These are phyloP conservation scores for Penicillium capsulatum DNA, from an alignment of 2,329 filamentous ascomycete genomes.

Conservation along the genomic window DNA sequence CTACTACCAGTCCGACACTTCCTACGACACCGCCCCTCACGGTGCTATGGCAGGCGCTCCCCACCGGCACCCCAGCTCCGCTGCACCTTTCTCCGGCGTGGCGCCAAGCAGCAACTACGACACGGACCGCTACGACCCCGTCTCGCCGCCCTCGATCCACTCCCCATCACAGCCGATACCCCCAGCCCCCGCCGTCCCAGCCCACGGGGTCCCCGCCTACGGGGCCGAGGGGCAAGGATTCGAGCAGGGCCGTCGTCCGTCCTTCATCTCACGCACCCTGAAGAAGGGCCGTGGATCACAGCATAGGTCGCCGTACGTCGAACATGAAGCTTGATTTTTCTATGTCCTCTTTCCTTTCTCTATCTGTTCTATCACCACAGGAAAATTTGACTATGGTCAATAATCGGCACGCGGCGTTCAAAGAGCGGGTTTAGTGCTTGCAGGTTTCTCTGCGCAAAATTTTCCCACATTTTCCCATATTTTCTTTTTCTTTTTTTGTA, in stretches of 20 bases:
- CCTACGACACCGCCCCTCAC: constrained; percentile 14
- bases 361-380: background rate
- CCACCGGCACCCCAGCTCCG: background rate
- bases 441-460: too few relatives aligned
- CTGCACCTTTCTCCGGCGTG: constrained; percentile 71
- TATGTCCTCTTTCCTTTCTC: background rate
- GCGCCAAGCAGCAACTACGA: constrained; percentile 17
- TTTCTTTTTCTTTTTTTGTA: background rate
- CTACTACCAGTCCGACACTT: constrained; percentile 14
- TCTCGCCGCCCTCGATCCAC: constrained; percentile 68
- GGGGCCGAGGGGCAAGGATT: too few relatives aligned
- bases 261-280: constrained; percentile 11
- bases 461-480: too few relatives aligned
- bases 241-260: constrained; percentile 4
- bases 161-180: constrained; percentile 52
- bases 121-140: constrained; percentile 61
- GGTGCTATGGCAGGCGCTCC: constrained; percentile 1
- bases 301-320: constrained; percentile 1
- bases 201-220: background rate
- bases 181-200: constrained; percentile 1
- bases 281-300: constrained; percentile 6
- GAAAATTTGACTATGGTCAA: background rate
- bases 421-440: too few relatives aligned
- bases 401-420: background rate
- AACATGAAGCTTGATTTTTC: constrained; percentile 7